Evolutionary conservation across 2,329 filamentous ascomycete genomes (phyloP).

Genomic region (Stenocarpella maydis): DNA sequence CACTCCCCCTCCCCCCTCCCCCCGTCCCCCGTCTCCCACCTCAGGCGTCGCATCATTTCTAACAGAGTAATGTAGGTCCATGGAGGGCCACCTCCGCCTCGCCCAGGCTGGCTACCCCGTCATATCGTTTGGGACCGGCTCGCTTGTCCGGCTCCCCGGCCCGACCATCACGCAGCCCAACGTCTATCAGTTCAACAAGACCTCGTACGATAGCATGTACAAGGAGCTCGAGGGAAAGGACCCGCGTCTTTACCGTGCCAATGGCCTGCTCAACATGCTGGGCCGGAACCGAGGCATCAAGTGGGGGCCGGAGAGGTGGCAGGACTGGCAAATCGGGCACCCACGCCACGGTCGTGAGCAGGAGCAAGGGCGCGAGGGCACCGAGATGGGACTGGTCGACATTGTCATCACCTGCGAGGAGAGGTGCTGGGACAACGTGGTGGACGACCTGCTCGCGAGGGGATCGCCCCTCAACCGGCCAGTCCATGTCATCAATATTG

Average conservation of each 20-base stretch:
- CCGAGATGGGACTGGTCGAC: constrained; percentile 90
- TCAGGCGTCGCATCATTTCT: constrained; percentile 33
- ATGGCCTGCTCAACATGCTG: constrained; percentile 95
- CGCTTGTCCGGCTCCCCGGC: constrained; percentile 89
- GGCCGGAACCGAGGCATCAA: constrained; percentile 91
- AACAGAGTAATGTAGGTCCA: constrained; percentile 66
- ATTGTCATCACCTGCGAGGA: constrained; percentile 98
- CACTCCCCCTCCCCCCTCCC: no score
- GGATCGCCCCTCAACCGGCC: constrained; percentile 88
- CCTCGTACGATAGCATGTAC: constrained; percentile 94
- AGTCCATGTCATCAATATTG: constrained; percentile 97
- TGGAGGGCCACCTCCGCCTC: constrained; percentile 97
- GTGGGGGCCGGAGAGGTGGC: constrained; percentile 95
- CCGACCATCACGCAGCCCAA: constrained; percentile 93
- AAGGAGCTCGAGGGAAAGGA: constrained; percentile 90
- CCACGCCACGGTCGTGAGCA: constrained; percentile 79
- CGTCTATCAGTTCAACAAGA: constrained; percentile 97
- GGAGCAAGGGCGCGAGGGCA: constrained; percentile 80
- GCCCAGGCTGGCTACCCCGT: constrained; percentile 90
- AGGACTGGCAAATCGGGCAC: constrained; percentile 92
- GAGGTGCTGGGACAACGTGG: constrained; percentile 95
- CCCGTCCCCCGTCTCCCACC: constrained; percentile 24
- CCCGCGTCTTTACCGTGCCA: constrained; percentile 84
- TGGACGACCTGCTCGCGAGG: constrained; percentile 89
- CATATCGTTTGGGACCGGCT: constrained; percentile 96